Evolutionary conservation across 2,329 filamentous ascomycete species (phyloP).

Genomic region (Bipolaris oryzae): DNA sequence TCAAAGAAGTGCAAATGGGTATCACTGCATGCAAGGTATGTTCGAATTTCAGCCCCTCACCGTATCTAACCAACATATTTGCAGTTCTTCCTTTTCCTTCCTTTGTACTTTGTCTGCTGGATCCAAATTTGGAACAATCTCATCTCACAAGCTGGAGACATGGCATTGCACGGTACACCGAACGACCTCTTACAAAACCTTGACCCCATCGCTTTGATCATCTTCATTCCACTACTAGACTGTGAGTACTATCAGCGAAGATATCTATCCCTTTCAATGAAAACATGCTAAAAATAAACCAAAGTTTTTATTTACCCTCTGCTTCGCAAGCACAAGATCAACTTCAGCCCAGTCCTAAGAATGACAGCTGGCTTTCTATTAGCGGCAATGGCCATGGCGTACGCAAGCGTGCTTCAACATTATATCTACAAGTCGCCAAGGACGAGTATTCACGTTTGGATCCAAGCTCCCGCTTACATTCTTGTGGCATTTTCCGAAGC

Average conservation of each 20-base stretch:
- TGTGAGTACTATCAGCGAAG: background rate
- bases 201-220: slow-evolving; percentile 30
- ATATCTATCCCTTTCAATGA: background rate
- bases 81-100: slow-evolving; percentile 19
- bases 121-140: slow-evolving; percentile 43
- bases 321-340: slow-evolving; percentile 25
- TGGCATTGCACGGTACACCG: slow-evolving; percentile 35
- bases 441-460: slow-evolving; percentile 47
- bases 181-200: slow-evolving; percentile 41
- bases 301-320: slow-evolving; percentile 22
- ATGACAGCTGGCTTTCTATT: slow-evolving; percentile 32
- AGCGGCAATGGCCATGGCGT: slow-evolving; percentile 28
- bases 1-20: slow-evolving; percentile 15
- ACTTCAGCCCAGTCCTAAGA: slow-evolving; percentile 31
- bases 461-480: slow-evolving; percentile 48
- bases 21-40: slow-evolving; percentile 18
- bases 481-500: slow-evolving; percentile 49
- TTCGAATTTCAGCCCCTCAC: background rate
- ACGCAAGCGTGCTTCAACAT: slow-evolving; percentile 34
- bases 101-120: slow-evolving; percentile 36
- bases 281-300: background rate
- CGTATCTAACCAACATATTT: background rate
- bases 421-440: slow-evolving; percentile 38
- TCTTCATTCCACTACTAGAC: slow-evolving; percentile 34
- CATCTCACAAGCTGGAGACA: slow-evolving; percentile 39